Evolutionary conservation across 495 filamentous ascomycete genomes (phyloP), one percentile per base, ranked within the genome.

Genomic region (Neurospora intermedia): DNA sequence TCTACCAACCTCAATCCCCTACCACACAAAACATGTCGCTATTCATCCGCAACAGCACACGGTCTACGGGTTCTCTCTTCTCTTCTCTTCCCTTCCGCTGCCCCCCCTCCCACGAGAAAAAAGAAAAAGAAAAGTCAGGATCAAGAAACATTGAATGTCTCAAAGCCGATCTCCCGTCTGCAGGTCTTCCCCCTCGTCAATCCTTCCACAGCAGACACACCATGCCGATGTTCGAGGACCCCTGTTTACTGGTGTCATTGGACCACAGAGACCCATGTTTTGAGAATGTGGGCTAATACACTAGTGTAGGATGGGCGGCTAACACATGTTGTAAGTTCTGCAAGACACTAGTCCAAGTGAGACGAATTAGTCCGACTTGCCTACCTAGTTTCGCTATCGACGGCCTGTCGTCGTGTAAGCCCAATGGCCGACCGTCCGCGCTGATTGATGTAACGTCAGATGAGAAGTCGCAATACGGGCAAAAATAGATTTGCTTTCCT

Each of bases 211-310:
- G 15, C 7, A 43, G 41, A 41, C 8, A n/a, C n/a, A n/a, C n/a
- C n/a, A 41, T 9, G 9, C 40, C 40, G 10, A 9, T 9, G 40
- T 4, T 11, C 9, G 40, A 45, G 6, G 20, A n/a, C 45, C n/a
- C 45, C n/a, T 23, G 45, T n/a, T 48, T 31, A 66, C 54, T 31
- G 11, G 54, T 62, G 27, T 31, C 54, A 62, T 62, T 62, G 54
- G 54, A 38, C 27, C 27, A 66, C 54, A 27, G 23, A 27, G 54
- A 66, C 23, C 27, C 27, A 35, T 31, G 54, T 66, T 73, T 75
- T 75, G 71, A 75, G 71, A 41, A 70, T 70, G 72, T 70, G 54
- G 27, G 54, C 54, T 66, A 35, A 66, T 62, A 31, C 16, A 2
- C 0, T 38, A 38, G 3, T 18, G 54, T 62, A 62, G 15, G 54